Percentiles rank a stretch among this genome's conserved stretches.
These are phyloP conservation scores for Botryosphaeria dothidea DNA, from an alignment of 2,329 filamentous ascomycete genomes.

Conservation along the genomic window DNA sequence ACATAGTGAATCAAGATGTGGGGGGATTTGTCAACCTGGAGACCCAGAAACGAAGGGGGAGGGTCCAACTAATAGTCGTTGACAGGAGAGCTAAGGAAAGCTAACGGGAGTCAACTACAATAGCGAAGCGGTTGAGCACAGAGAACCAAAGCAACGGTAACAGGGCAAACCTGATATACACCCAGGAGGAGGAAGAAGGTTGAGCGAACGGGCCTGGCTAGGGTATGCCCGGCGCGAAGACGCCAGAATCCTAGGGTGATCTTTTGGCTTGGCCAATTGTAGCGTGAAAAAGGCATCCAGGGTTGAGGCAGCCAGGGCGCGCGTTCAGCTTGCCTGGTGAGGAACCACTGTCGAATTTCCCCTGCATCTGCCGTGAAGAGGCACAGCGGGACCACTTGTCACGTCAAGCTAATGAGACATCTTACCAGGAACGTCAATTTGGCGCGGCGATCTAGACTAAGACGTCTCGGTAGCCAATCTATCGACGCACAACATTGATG, in stretches of 20 bases:
- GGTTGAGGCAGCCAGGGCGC: not conserved
- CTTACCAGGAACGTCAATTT: not conserved
- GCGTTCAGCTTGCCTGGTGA: not conserved
- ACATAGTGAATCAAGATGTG: conserved; percentile 18
- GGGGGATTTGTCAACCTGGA: not conserved
- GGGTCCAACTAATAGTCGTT: not conserved
- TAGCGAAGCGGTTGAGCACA: not conserved
- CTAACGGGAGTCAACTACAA: not conserved
- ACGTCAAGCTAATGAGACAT: not conserved
- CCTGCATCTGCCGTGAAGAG: conserved; percentile 3
- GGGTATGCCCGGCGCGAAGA: not conserved
- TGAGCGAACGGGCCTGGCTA: not conserved
- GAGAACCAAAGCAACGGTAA: not conserved
- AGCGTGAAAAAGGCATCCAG: not conserved
- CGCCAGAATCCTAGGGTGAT: not conserved
- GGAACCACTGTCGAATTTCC: not conserved
- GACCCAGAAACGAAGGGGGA: not conserved
- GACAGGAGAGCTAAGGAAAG: not conserved
- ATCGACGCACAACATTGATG: conserved; percentile 7
- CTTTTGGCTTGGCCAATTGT: not conserved
- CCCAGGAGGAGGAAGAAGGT: not conserved
- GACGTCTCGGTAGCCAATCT: not conserved
- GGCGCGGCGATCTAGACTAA: not conserved
- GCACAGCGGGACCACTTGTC: not conserved
- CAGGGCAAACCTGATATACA: not conserved